Conservation (phyloP, 768 basidiomycete species). For the Infundibulicybe gibba region DNA sequence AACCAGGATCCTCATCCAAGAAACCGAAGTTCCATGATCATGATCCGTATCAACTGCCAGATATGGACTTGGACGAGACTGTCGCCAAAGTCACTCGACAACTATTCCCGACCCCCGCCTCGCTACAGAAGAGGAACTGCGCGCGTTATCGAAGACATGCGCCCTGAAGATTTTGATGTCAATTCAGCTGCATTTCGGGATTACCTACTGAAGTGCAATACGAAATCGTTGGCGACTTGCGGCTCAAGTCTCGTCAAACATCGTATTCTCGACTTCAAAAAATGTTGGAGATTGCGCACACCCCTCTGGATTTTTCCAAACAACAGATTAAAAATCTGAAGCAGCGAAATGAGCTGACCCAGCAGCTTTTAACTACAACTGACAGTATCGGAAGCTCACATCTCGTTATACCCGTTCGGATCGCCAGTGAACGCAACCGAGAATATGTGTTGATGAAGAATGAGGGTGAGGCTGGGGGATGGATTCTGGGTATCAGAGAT, state of each 20-base stretch:
- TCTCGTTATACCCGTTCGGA: slow-evolving; percentile 86
- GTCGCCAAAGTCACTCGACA: slow-evolving; percentile 61
- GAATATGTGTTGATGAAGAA: slow-evolving; percentile 96
- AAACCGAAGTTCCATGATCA: slow-evolving; percentile 68
- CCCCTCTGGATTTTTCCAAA: slow-evolving; percentile 93
- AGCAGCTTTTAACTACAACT: slow-evolving; percentile 88
- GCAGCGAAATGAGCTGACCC: slow-evolving; percentile 88
- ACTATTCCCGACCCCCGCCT: slow-evolving; percentile 82
- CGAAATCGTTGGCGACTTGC: slow-evolving; percentile 95
- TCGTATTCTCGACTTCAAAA: slow-evolving; percentile 88
- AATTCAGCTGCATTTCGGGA: slow-evolving; percentile 86
- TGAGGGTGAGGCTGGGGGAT: slow-evolving; percentile 82
- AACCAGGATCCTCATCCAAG: slow-evolving; percentile 43
- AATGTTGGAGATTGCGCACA: slow-evolving; percentile 77
- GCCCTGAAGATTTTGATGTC: slow-evolving; percentile 93
- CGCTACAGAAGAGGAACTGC: slow-evolving; percentile 94
- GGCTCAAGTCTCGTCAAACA: slow-evolving; percentile 91
- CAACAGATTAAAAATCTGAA: slow-evolving; percentile 91
- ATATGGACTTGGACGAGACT: slow-evolving; percentile 64
- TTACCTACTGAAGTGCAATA: slow-evolving; percentile 97
- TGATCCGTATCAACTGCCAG: slow-evolving; percentile 93
- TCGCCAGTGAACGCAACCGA: slow-evolving; percentile 92
- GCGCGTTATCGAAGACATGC: slow-evolving; percentile 91
- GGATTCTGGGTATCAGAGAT: slow-evolving; percentile 91
- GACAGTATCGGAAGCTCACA: slow-evolving; percentile 90